Evolutionary conservation across 352 stramenopile genomes (phyloP), one percentile per base, ranked within the genome.

Genomic region (Globisporangium recalcitrans): DNA sequence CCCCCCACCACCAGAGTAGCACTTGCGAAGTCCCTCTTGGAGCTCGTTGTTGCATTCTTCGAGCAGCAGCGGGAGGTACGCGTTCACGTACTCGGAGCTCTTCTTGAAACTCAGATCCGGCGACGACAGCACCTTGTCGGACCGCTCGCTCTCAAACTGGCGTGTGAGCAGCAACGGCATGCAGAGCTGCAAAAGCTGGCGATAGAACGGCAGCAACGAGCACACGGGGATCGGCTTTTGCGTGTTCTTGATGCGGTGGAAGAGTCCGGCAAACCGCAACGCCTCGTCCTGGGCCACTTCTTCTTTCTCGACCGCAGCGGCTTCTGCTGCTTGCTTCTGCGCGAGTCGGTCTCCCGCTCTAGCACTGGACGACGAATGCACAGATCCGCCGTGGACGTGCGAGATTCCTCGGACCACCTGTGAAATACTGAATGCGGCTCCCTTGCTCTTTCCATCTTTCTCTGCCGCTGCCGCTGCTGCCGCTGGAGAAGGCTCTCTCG

Each of bases 21-120:
- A 78, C 46, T 75, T 78, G 38, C 74, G 78, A 32, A 92, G 65
- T 0, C 75, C 73, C 62, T 93, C 80, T 60, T 89, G 77, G 26
- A 96, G 67, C 63, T 94, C 87, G 24, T 88, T 91, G 65, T 83
- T 85, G 34, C 78, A 88, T 67, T 96, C 87, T 73, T 94, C 87
- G 0, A 96, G 53, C 40, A 96, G 68, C 19, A 96, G 63, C 0
- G 87, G 87, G 6, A 91, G 64, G 46, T 92, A 96, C n/a, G 85
- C 69, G 55, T 78, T 80, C 8, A 88, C 72, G 54, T 96, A 96
- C 13, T 91, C 85, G 2, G 74, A 74, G 19, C 69, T 88, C 60
- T 81, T 89, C 29, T 65, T 75, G 56, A 91, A 96, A 24, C 68
- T 90, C 16, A 92, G 66, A 0, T 60, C 62, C 2, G 87, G 87